A percentile compares a stretch with the other conserved stretches of the same genome.
phyloP scores from a whole-genome alignment of 148 eudicot genomes.

The Persicaria maculosa region DNA sequence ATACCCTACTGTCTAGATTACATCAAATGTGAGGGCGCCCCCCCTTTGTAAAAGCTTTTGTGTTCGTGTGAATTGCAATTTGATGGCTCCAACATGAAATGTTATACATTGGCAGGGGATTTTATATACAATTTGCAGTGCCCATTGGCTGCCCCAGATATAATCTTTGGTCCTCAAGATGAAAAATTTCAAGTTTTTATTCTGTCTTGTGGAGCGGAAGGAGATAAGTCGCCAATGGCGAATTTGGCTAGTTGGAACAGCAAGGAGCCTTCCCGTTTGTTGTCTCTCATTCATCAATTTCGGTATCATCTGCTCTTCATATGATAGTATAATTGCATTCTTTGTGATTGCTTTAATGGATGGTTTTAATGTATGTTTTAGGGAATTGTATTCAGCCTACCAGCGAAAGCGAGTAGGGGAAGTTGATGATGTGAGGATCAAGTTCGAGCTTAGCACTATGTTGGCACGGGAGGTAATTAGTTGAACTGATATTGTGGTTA shows the following conservation, averaged over 20 bases:
- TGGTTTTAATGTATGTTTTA: conserved; percentile 9
- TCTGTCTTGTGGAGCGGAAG: conserved; percentile 23
- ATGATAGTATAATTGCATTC: not conserved
- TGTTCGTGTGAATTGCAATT: not conserved
- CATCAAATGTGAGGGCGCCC: conserved; percentile 47
- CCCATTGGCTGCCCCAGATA: conserved; percentile 74
- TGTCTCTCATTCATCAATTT: conserved; percentile 67
- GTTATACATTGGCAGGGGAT: conserved; percentile 49
- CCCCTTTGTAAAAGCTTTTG: not conserved
- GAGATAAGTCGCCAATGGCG: conserved; percentile 32
- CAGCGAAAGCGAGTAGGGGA: conserved; percentile 62
- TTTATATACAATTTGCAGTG: conserved; percentile 58
- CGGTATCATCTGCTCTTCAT: conserved; percentile 32
- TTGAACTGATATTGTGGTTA: not conserved
- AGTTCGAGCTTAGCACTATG: conserved; percentile 85
- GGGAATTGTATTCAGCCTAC: conserved; percentile 64
- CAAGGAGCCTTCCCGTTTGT: conserved; percentile 59
- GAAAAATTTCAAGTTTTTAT: conserved; percentile 48
- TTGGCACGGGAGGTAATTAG: conserved; percentile 59
- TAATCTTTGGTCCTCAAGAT: conserved; percentile 80
- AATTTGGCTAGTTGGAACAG: conserved; percentile 57
- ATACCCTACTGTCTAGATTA: conserved; percentile 89
- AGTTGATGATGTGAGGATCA: conserved; percentile 76
- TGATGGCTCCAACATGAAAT: not conserved
- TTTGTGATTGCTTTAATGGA: not conserved